phyloP scores from a whole-genome alignment of 495 filamentous ascomycete species.

The Cryomyces antarcticus region DNA sequence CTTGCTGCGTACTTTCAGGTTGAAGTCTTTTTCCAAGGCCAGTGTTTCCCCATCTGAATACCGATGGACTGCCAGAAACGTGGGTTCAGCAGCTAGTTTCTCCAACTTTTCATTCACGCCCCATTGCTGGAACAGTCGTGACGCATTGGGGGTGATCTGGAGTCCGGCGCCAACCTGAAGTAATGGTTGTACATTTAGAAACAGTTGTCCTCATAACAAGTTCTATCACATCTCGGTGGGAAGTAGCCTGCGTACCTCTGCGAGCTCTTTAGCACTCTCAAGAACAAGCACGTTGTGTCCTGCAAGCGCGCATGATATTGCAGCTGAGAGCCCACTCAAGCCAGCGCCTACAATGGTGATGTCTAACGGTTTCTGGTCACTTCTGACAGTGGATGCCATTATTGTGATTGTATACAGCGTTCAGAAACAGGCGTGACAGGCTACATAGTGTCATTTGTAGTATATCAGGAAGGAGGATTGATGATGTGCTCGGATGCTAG shows the following conservation, averaged over 20 bases:
- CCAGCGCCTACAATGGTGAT: constrained; percentile 45
- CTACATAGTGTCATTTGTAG: too few relatives aligned
- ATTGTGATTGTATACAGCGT: too few relatives aligned
- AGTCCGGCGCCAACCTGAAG: constrained; percentile 18
- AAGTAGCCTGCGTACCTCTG: constrained; percentile 24
- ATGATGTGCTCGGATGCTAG: too few relatives aligned
- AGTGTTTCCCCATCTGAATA: constrained; percentile 14
- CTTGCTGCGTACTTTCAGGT: constrained; percentile 8
- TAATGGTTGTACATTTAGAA: background rate
- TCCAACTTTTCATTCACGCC: constrained; percentile 12
- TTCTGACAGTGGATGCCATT: too few relatives aligned
- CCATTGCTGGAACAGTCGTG: constrained; percentile 15
- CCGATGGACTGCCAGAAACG: constrained; percentile 8
- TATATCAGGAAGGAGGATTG: too few relatives aligned
- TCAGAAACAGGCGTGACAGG: too few relatives aligned
- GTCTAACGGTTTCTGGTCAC: constrained; percentile 6
- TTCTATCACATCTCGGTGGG: background rate
- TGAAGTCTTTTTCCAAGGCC: constrained; percentile 11
- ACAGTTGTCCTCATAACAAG: background rate
- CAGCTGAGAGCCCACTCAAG: constrained; percentile 44
- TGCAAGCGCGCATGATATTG: constrained; percentile 35
- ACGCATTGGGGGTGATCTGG: constrained; percentile 18
- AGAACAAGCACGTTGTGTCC: constrained; percentile 42
- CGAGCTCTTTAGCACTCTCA: constrained; percentile 40
- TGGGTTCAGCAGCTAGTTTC: constrained; percentile 7